Conservation (phyloP, 805 yeast genomes). For the Grigorovia transvaalensis region DNA sequence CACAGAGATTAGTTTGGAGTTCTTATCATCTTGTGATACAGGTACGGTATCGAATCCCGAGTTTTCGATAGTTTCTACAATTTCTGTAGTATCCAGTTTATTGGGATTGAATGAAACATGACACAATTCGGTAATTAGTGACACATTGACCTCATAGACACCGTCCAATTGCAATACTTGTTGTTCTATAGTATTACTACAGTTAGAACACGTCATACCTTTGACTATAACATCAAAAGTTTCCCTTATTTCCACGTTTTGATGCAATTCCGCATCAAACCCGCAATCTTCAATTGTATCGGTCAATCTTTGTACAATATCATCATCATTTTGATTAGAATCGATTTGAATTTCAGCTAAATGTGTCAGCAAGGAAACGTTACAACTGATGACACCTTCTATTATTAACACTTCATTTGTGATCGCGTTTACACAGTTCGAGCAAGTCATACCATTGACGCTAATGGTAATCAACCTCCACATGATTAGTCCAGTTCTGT, state of each 20-base stretch:
- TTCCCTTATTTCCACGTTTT: background rate
- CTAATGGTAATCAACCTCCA: conserved; percentile 45
- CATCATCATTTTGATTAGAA: conserved; percentile 2
- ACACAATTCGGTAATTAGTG: conserved; percentile 71
- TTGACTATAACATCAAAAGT: conserved; percentile 13
- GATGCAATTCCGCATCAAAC: conserved; percentile 33
- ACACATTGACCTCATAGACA: conserved; percentile 48
- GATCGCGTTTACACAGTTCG: conserved; percentile 69
- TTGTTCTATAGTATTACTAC: conserved; percentile 56
- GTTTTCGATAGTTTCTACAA: conserved; percentile 55
- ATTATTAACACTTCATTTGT: conserved; percentile 39
- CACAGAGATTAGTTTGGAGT: background rate
- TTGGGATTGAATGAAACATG: conserved; percentile 37
- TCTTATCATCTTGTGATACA: background rate
- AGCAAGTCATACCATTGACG: conserved; percentile 78
- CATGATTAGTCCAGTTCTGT: conserved; percentile 31
- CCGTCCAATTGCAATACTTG: conserved; percentile 42
- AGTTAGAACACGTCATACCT: conserved; percentile 93
- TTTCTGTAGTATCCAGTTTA: conserved; percentile 23
- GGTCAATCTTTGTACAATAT: conserved; percentile 10
- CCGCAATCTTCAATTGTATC: conserved; percentile 67
- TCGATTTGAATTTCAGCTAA: conserved; percentile 37
- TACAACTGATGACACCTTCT: conserved; percentile 42
- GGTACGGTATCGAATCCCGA: conserved; percentile 56
- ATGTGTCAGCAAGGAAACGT: conserved; percentile 58